Base-by-base conservation (phyloP, 768 basidiomycete species). In the Coprinellus micaceus region DNA sequence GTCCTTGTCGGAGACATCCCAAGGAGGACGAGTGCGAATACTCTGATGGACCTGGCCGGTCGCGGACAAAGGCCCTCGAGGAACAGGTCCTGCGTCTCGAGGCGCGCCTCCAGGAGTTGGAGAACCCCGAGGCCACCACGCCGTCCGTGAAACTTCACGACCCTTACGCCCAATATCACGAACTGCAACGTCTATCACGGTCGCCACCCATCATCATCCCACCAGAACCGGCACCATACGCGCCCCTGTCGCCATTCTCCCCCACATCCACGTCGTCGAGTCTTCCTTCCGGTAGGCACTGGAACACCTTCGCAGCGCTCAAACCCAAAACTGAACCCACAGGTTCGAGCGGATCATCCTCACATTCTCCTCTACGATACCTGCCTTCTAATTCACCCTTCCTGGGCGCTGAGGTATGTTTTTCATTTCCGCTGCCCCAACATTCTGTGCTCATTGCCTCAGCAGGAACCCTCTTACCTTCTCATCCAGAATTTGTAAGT, bases 21-120 rank as follows among this genome's bases (percentile, higher is more conserved):
- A 81, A 84, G 56, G 76, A 76, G 25, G 85, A 85, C 52, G 84
- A 84, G 28, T 89, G 88, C 66, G 86, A 89, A 69, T 89, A 88
- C 66, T 75, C 82, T 5, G 86, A 88, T 62, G 83, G 82, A 4
- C 78, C 77, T 29, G 79, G 79, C 41, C 79, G 83, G 56, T 82
- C 87, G 19, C 73, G 80, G 53, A 86, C 82, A 2, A 77, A 84
- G 62, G 72, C 76, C 4, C 68, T 89, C 19, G 84, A 86, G 64
- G 84, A 85, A 36, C 78, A 82, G 1, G 72, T 88, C 22, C 70
- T 76, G 0, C 73, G 80, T 28, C 69, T 88, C 33, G 79, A 80
- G 66, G 76, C 81, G 39, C 77, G 85, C 37, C 71, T 89, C 7
- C 72, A 73, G 47, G 83, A 85, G 58, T 68, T 83, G 26, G 82